Percentiles rank a stretch among this genome's conserved stretches.
Conservation (phyloP, 352 stramenopile genomes). For the Pythium dissotocum region DNA sequence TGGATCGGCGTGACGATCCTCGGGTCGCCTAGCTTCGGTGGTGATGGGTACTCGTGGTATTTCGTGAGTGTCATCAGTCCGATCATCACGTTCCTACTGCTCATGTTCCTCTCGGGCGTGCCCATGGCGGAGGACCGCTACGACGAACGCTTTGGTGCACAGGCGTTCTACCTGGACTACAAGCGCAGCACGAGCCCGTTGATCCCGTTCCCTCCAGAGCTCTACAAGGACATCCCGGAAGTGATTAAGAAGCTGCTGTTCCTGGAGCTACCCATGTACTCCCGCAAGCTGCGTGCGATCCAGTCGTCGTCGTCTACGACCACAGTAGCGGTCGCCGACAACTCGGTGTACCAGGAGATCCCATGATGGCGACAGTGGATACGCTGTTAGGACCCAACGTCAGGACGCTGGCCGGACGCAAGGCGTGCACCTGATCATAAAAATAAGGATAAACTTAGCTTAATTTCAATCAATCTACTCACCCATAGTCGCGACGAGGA, state of each 20-base stretch:
- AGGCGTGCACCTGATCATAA: too few relatives aligned
- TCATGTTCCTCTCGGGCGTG: slow-evolving; percentile 70
- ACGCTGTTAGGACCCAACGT: too few relatives aligned
- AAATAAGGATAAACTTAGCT: too few relatives aligned
- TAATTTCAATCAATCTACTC: too few relatives aligned
- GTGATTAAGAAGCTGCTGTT: slow-evolving; percentile 49
- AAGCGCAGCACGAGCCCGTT: slow-evolving; percentile 63
- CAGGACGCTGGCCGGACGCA: too few relatives aligned
- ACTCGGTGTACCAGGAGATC: slow-evolving; percentile 24
- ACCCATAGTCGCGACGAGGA: too few relatives aligned
- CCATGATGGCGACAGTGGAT: too few relatives aligned
- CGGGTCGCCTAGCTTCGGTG: slow-evolving; percentile 41
- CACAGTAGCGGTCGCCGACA: slow-evolving; percentile 7
- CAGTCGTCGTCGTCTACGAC: slow-evolving; percentile 18
- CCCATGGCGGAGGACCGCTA: slow-evolving; percentile 65
- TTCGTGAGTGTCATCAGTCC: slow-evolving; percentile 53
- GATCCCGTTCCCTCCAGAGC: slow-evolving; percentile 44
- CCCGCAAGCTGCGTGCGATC: slow-evolving; percentile 47
- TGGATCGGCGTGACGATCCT: slow-evolving; percentile 70
- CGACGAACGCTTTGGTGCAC: slow-evolving; percentile 58
- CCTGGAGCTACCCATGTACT: slow-evolving; percentile 59
- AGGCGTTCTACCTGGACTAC: slow-evolving; percentile 63
- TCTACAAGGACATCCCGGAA: slow-evolving; percentile 42
- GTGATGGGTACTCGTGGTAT: slow-evolving; percentile 37
- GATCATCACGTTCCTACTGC: slow-evolving; percentile 56